Percentiles rank a stretch among this genome's conserved stretches.
These are phyloP conservation scores for Ascochyta clinopodiicola DNA, from an alignment of 2,329 filamentous ascomycete species.

Conservation along the genomic window DNA sequence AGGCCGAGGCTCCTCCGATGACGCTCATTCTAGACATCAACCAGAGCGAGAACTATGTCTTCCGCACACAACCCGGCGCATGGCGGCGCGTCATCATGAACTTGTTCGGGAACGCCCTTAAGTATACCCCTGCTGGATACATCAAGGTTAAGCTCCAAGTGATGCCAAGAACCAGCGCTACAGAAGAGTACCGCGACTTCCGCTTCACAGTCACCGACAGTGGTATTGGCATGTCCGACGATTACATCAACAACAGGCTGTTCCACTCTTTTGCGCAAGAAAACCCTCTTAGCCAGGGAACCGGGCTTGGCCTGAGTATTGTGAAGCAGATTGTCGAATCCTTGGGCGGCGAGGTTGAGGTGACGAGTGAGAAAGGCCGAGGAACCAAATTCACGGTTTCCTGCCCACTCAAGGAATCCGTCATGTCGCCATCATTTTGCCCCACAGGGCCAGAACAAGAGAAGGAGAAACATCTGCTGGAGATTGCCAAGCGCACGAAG, in stretches of 20 bases:
- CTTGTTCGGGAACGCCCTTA: constrained; percentile 49
- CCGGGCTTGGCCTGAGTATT: constrained; percentile 49
- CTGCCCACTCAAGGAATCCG: constrained; percentile 42
- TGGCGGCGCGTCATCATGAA: constrained; percentile 51
- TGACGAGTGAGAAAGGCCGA: constrained; percentile 43
- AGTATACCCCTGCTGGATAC: constrained; percentile 48
- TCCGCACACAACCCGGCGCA: constrained; percentile 48
- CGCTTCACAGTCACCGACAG: constrained; percentile 46
- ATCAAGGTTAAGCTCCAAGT: constrained; percentile 48
- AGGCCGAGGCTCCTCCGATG: constrained; percentile 28
- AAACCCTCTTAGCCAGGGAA: constrained; percentile 48
- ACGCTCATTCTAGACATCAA: constrained; percentile 47
- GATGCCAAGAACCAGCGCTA: constrained; percentile 23
- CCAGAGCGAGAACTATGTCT: constrained; percentile 43
- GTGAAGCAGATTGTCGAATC: constrained; percentile 49
- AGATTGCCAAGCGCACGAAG: constrained; percentile 37
- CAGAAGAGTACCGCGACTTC: constrained; percentile 38
- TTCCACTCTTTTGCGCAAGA: constrained; percentile 51
- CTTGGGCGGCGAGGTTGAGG: constrained; percentile 46
- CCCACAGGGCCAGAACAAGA: constrained; percentile 30
- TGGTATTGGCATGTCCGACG: constrained; percentile 51
- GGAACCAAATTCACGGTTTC: constrained; percentile 49
- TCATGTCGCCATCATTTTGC: constrained; percentile 37
- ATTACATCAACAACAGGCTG: constrained; percentile 46
- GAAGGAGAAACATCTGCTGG: constrained; percentile 30